Conservation (phyloP, 768 basidiomycete species). For the Collybia sordida region DNA sequence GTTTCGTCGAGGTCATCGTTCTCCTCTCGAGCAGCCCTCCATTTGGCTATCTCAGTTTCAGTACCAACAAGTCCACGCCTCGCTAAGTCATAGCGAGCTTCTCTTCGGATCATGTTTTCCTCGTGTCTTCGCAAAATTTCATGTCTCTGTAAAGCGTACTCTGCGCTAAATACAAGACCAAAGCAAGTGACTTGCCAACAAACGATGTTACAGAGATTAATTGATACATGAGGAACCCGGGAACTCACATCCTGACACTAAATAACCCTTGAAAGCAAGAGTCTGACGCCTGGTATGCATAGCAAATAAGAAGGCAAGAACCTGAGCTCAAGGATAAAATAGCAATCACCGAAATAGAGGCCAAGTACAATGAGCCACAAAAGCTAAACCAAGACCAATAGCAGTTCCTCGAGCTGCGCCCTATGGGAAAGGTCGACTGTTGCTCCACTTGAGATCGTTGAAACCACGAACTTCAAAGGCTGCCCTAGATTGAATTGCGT, state of each 20-base stretch:
- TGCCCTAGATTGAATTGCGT: constrained; percentile 57
- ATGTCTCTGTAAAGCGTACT: constrained; percentile 70
- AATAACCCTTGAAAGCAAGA: constrained; percentile 76
- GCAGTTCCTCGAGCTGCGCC: constrained; percentile 53
- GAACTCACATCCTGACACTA: constrained; percentile 67
- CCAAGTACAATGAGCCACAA: constrained; percentile 70
- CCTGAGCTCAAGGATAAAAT: background rate
- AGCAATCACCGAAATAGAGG: constrained; percentile 61
- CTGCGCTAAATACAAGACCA: constrained; percentile 75
- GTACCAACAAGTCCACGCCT: constrained; percentile 75
- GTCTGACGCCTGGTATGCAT: constrained; percentile 62
- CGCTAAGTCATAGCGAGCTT: constrained; percentile 75
- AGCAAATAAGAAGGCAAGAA: constrained; percentile 2
- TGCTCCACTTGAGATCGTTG: background rate
- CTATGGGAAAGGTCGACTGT: constrained; percentile 28
- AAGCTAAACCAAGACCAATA: constrained; percentile 58
- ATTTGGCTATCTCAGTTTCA: constrained; percentile 80
- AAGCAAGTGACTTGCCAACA: constrained; percentile 50
- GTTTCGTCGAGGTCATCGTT: constrained; percentile 4
- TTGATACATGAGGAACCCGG: constrained; percentile 7
- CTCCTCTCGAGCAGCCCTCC: constrained; percentile 48
- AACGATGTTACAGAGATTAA: background rate
- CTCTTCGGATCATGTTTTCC: constrained; percentile 68
- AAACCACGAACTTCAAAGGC: constrained; percentile 48
- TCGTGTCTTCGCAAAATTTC: constrained; percentile 64